Evolutionary conservation across 441 rosid genomes (phyloP).

Genomic region (Adansonia rubrostipa): DNA sequence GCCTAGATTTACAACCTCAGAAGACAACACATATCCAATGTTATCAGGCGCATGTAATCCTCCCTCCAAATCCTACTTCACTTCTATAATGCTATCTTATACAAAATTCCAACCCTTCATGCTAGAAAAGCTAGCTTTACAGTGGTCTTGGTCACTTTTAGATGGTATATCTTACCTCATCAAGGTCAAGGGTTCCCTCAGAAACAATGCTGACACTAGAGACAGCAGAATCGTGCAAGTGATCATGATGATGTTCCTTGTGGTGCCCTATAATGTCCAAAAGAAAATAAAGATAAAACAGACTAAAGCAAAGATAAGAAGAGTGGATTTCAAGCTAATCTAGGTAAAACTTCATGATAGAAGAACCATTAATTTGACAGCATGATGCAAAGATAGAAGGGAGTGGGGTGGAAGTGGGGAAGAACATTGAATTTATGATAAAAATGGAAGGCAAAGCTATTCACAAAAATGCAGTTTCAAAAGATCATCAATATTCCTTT

Average conservation of each 20-base stretch:
- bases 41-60: neutral
- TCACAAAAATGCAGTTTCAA: neutral
- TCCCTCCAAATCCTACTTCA: neutral
- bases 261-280: conserved; percentile 45
- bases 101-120: neutral
- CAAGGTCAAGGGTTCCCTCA: conserved; percentile 72
- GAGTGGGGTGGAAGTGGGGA: neutral
- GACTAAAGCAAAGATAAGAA: neutral
- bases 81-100: neutral
- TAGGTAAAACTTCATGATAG: neutral
- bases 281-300: neutral
- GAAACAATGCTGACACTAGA: conserved; percentile 73
- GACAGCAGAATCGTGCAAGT: conserved; percentile 68
- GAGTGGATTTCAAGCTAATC: neutral
- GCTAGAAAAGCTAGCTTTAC: neutral
- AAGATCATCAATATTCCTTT: neutral
- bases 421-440: neutral
- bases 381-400: neutral
- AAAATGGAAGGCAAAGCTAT: neutral
- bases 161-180: conserved; percentile 51
- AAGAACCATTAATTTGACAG: conserved; percentile 1
- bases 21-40: neutral
- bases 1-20: conserved; percentile 1
- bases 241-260: conserved; percentile 61
- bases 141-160: neutral